These are phyloP conservation scores for Schizothecium vesticola DNA, from an alignment of 495 filamentous ascomycete species.

Conservation along the genomic window DNA sequence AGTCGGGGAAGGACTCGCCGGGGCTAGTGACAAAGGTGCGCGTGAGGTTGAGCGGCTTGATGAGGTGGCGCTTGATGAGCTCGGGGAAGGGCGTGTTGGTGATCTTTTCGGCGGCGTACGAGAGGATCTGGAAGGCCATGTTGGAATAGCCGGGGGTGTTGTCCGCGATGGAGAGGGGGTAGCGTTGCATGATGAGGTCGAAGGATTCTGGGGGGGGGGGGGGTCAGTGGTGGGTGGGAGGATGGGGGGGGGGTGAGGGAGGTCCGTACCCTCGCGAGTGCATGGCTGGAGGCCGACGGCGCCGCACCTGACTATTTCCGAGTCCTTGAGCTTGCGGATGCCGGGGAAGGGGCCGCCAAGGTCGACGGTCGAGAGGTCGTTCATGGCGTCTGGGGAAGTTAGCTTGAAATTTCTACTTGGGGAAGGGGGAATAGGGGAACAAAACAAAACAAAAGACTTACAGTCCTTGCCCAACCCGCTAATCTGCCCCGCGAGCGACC, in stretches of 20 bases:
- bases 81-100: conserved; percentile 5
- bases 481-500: conserved; percentile 11
- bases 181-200: background rate
- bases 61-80: conserved; percentile 7
- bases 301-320: conserved; percentile 9
- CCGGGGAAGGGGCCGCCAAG: background rate
- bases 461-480: conserved; percentile 12
- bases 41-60: conserved; percentile 13
- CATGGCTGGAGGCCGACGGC: background rate
- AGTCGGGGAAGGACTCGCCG: conserved; percentile 1
- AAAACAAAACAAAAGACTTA: background rate
- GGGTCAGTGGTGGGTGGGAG: background rate
- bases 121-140: conserved; percentile 20
- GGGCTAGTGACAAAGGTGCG: conserved; percentile 16
- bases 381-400: conserved; percentile 3
- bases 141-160: conserved; percentile 17
- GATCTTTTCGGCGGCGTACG: conserved; percentile 20
- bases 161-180: conserved; percentile 2
- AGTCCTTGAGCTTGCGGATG: conserved; percentile 5
- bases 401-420: background rate
- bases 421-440: background rate
- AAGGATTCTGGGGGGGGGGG: conserved; percentile 2
- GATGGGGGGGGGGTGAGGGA: too few species aligned
- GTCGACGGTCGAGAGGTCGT: background rate
- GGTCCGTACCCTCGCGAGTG: conserved; percentile 5